These are phyloP conservation scores for Eruca vesicaria DNA, from an alignment of 441 rosid genomes.

Conservation along the genomic window DNA sequence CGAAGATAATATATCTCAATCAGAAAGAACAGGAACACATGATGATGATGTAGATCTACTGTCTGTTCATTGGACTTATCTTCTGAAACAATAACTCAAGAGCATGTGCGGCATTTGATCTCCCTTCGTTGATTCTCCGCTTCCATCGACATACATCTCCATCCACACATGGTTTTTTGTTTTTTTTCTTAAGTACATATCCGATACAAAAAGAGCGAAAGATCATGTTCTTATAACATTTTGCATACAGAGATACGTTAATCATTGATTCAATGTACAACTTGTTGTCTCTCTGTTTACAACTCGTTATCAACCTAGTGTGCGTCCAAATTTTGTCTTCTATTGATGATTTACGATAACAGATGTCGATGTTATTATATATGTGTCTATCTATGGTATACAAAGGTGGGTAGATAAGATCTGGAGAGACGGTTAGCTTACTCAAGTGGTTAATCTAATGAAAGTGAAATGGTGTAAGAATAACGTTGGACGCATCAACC, in stretches of 20 bases:
- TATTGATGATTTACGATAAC: not conserved
- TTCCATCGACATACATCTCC: conserved; percentile 26
- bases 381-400: not conserved
- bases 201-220: not conserved
- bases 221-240: not conserved
- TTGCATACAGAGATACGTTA: not conserved
- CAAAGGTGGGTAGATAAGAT: not conserved
- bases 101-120: conserved; percentile 30
- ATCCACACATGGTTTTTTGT: conserved; percentile 19
- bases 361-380: not conserved
- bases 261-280: not conserved
- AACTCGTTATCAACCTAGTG: not conserved
- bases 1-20: not conserved
- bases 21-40: conserved; percentile 23
- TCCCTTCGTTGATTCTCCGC: conserved; percentile 38
- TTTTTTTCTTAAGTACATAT: not conserved
- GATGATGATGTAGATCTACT: conserved; percentile 18
- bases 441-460: not conserved
- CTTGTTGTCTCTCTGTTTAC: not conserved
- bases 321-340: not conserved
- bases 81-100: not conserved
- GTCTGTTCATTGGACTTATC: conserved; percentile 14
- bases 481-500: not conserved
- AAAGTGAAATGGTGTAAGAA: not conserved
- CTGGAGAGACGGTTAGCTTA: conserved; percentile 2